Percentiles rank a stretch among this genome's conserved stretches.
phyloP scores from a whole-genome alignment of 257 asterid species.

The Mitragyna speciosa region DNA sequence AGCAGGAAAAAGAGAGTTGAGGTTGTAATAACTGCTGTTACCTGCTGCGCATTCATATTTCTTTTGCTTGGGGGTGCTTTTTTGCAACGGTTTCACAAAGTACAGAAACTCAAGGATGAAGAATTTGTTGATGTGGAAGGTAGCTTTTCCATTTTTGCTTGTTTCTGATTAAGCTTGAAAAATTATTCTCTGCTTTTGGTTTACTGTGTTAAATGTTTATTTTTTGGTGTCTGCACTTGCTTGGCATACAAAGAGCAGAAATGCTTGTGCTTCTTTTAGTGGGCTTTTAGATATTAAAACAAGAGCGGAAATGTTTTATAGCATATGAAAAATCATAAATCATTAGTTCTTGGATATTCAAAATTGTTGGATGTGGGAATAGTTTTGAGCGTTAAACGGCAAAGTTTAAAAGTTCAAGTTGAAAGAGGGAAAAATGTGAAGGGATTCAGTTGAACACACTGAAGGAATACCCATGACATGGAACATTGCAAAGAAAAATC shows the following conservation, averaged over 20 bases:
- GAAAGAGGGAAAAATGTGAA: too few relatives aligned
- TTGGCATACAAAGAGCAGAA: too few relatives aligned
- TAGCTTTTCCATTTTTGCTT: slow-evolving; percentile 12
- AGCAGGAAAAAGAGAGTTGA: slow-evolving; percentile 54
- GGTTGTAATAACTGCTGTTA: slow-evolving; percentile 50
- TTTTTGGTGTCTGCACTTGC: neutral
- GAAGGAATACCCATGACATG: neutral
- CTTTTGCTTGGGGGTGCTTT: slow-evolving; percentile 60
- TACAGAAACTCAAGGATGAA: slow-evolving; percentile 40
- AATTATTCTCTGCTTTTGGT: neutral
- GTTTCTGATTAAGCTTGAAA: neutral
- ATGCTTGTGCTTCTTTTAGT: neutral
- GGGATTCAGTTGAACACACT: neutral
- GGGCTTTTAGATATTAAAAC: neutral
- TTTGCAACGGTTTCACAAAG: slow-evolving; percentile 40
- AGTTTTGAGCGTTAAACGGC: neutral
- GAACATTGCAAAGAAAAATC: neutral
- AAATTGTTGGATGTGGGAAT: neutral
- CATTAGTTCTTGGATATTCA: neutral
- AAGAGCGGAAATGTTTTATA: neutral
- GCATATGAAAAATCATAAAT: neutral
- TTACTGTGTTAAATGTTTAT: neutral
- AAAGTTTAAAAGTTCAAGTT: neutral
- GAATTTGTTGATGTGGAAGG: slow-evolving; percentile 72
- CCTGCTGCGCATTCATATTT: slow-evolving; percentile 59